Percentiles rank a stretch among this genome's conserved stretches.
Evolutionary conservation across 805 yeast species (phyloP).

Genomic region (Kodamaea fukazawae): DNA sequence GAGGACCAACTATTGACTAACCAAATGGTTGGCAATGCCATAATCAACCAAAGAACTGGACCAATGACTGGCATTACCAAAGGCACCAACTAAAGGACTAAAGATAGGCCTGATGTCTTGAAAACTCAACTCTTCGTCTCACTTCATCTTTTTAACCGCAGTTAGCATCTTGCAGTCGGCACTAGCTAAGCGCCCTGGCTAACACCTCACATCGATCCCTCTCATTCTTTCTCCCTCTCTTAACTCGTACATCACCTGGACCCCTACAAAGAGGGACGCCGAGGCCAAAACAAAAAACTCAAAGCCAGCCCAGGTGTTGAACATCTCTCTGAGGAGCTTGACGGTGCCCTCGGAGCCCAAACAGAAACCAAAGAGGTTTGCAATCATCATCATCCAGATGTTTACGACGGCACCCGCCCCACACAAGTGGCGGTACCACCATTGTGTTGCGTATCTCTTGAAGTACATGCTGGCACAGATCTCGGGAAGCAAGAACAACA

Average conservation of each 20-base stretch:
- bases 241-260: constrained; percentile 91
- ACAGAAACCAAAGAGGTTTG: constrained; percentile 92
- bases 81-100: no score
- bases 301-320: constrained; percentile 68
- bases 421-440: constrained; percentile 81
- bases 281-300: constrained; percentile 61
- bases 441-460: constrained; percentile 38
- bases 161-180: no score
- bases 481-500: constrained; percentile 85
- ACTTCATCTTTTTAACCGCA: no score
- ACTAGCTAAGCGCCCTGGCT: no score
- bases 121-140: no score
- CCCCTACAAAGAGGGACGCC: constrained; percentile 70
- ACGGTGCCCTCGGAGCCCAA: constrained; percentile 84
- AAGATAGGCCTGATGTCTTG: no score
- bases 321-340: constrained; percentile 63
- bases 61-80: no score
- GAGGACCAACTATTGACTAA: no score
- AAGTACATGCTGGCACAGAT: constrained; percentile 53
- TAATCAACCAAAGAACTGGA: no score
- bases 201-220: constrained; percentile 82
- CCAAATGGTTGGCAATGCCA: no score
- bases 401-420: constrained; percentile 86
- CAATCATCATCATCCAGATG: constrained; percentile 98
- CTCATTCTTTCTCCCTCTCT: constrained; percentile 81